These are phyloP conservation scores for Linaria vulgaris DNA, from an alignment of 257 asterid genomes.

Conservation along the genomic window DNA sequence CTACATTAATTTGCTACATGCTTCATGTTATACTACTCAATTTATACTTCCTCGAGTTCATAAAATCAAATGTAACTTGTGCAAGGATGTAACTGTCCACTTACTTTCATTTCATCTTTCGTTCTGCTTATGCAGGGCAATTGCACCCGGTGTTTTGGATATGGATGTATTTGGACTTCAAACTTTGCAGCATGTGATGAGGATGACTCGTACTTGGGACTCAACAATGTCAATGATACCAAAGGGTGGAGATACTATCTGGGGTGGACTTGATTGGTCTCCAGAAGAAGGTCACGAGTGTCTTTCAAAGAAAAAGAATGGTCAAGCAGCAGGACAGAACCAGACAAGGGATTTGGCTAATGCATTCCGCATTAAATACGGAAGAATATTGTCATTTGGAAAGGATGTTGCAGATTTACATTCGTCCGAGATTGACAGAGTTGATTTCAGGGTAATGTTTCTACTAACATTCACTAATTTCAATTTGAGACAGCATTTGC, in stretches of 20 bases:
- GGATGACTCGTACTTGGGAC: constrained; percentile 88
- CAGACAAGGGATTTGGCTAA: constrained; percentile 25
- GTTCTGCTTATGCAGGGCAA: constrained; percentile 46
- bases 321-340: constrained; percentile 37
- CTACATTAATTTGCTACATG: too few relatives aligned
- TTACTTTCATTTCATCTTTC: background rate
- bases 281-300: constrained; percentile 74
- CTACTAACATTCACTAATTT: constrained; percentile 11
- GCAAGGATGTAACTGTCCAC: background rate
- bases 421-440: constrained; percentile 54
- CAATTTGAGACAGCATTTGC: constrained; percentile 16
- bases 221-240: constrained; percentile 80
- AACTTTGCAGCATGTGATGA: constrained; percentile 67
- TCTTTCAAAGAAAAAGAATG: constrained; percentile 42
- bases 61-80: background rate
- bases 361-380: constrained; percentile 41
- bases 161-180: constrained; percentile 68
- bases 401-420: constrained; percentile 52
- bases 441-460: constrained; percentile 65
- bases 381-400: constrained; percentile 74
- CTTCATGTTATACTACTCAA: too few relatives aligned
- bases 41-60: background rate
- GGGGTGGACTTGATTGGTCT: constrained; percentile 89
- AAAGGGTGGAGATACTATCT: constrained; percentile 78
- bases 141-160: constrained; percentile 67